These are phyloP conservation scores for Clavaria fumosa DNA, from an alignment of 768 basidiomycete genomes.

Conservation along the genomic window DNA sequence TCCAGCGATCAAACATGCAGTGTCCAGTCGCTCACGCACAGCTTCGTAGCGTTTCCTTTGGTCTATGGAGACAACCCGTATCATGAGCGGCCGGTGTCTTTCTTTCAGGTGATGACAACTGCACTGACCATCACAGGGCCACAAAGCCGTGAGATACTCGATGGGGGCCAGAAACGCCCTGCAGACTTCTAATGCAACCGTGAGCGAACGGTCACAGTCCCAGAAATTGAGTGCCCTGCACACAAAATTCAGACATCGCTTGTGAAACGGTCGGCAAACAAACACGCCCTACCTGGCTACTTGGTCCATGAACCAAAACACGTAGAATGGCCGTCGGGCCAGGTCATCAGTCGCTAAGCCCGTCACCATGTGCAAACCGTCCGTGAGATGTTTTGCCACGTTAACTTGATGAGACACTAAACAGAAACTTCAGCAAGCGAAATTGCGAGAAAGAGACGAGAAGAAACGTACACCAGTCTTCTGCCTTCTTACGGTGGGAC, in stretches of 20 bases:
- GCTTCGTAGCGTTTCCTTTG: conserved; percentile 33
- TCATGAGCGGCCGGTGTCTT: too few species aligned
- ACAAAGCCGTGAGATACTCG: conserved; percentile 44
- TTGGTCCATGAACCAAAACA: conserved; percentile 67
- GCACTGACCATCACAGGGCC: conserved; percentile 46
- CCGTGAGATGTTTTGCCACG: conserved; percentile 44
- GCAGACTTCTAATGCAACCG: conserved; percentile 46
- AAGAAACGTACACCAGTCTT: conserved; percentile 47
- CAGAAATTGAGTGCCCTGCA: conserved; percentile 41
- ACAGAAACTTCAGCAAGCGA: conserved; percentile 6
- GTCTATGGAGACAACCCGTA: conserved; percentile 19
- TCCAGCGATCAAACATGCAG: conserved; percentile 33
- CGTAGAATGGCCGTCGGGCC: conserved; percentile 45
- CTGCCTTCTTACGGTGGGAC: conserved; percentile 41
- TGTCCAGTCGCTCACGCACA: conserved; percentile 30
- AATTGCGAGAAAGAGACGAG: conserved; percentile 5
- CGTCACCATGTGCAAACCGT: conserved; percentile 44
- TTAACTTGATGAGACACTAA: conserved; percentile 45
- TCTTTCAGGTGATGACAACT: neutral
- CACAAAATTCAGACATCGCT: conserved; percentile 3
- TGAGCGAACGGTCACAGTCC: conserved; percentile 42
- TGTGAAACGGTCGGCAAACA: conserved; percentile 4
- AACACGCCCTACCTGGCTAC: conserved; percentile 31
- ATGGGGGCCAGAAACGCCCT: conserved; percentile 43
- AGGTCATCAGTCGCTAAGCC: conserved; percentile 35